Conservation (phyloP, 768 basidiomycete genomes). For the Pisolithus microcarpus region DNA sequence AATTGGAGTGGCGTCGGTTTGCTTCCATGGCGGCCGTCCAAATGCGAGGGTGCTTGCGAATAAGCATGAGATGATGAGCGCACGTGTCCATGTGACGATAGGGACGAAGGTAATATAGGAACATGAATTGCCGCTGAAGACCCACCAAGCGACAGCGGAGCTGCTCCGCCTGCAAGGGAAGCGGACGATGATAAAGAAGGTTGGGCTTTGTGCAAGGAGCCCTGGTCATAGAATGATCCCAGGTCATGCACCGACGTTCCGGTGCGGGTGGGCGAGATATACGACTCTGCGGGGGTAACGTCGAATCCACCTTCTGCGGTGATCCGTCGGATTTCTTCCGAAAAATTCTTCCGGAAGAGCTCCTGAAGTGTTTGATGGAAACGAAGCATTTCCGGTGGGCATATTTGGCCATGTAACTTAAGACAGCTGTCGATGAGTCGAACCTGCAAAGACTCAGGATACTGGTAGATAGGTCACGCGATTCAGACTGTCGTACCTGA, state of each 20-base stretch:
- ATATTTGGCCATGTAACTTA: conserved; percentile 73
- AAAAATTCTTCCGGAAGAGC: conserved; percentile 80
- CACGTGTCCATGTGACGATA: conserved; percentile 11
- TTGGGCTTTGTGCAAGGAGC: conserved; percentile 39
- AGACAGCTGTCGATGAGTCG: conserved; percentile 80
- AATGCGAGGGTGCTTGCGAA: neutral
- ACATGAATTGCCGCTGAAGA: conserved; percentile 37
- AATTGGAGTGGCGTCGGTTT: conserved; percentile 74
- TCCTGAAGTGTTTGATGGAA: conserved; percentile 88
- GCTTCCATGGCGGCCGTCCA: conserved; percentile 16
- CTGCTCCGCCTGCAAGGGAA: neutral
- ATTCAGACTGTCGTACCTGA: conserved; percentile 43
- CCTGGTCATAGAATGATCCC: conserved; percentile 40
- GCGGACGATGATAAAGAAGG: conserved; percentile 39
- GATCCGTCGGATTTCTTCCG: conserved; percentile 72
- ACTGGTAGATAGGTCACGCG: neutral
- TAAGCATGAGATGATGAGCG: neutral
- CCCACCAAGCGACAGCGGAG: conserved; percentile 44
- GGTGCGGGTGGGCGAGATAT: conserved; percentile 9
- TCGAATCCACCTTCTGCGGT: conserved; percentile 53
- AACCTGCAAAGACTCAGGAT: conserved; percentile 37
- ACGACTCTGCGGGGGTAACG: conserved; percentile 34
- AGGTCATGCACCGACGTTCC: conserved; percentile 37
- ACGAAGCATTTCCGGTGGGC: conserved; percentile 80
- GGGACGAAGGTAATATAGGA: conserved; percentile 35